Evolutionary conservation across 2,329 filamentous ascomycete species (phyloP).

Genomic region (Sclerotinia spermophila): DNA sequence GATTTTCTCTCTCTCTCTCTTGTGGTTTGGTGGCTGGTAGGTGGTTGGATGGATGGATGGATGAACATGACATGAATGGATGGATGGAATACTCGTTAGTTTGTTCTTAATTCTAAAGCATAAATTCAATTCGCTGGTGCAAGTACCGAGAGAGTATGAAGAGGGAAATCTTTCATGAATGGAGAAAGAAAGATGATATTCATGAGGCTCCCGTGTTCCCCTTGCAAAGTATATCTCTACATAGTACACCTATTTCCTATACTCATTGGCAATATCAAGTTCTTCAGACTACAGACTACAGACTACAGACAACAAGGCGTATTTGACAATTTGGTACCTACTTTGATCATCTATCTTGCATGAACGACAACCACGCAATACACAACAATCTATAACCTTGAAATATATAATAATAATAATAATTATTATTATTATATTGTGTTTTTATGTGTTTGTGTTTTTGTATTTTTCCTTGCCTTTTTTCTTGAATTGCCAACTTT

Average conservation of each 20-base stretch:
- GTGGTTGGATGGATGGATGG: not conserved
- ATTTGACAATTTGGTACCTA: not conserved
- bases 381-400: not conserved
- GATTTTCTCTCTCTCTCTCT: not conserved
- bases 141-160: not conserved
- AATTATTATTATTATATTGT: too few species aligned
- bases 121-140: not conserved
- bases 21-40: not conserved
- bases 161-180: not conserved
- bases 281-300: not conserved
- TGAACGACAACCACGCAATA: not conserved
- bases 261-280: not conserved
- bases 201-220: not conserved
- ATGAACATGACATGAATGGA: not conserved
- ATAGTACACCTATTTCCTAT: not conserved
- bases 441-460: too few species aligned
- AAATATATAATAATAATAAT: not conserved
- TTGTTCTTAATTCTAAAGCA: slow-evolving; percentile 4
- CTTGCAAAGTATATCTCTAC: not conserved
- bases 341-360: slow-evolving; percentile 4
- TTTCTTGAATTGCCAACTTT: not conserved
- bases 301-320: not conserved
- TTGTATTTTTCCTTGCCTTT: not conserved
- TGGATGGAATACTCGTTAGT: not conserved
- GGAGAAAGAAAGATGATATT: not conserved